Evolutionary conservation across 805 yeast species (phyloP), one percentile per base, ranked within the genome.

Genomic region (Blastobotrys chiropterorum): DNA sequence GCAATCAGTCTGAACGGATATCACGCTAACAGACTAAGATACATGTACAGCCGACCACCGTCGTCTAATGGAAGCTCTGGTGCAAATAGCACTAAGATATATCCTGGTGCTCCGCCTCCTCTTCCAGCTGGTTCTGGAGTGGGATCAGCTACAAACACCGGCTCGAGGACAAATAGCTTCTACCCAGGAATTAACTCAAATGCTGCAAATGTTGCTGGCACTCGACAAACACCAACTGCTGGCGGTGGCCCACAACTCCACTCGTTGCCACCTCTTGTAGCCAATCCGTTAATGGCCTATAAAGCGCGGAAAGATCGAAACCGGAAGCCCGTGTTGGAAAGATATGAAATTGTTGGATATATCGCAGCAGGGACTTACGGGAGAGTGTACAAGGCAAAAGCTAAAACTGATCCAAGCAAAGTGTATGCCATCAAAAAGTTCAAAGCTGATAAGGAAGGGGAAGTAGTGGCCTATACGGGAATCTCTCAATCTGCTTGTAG

Each of bases 311-410:
- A 80, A 62, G 96, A 89, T 63, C 67, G 77, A 21, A 69, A 78
- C 13, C 70, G 96, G 49, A 75, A 80, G 30, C 82, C 86, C 1
- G 96, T 94, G 2, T 70, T 89, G n/a, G 83, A 85, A 49, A 85
- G 84, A 60, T 94, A 90, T 68, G 90, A 85, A 56, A 85, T 94
- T 54, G 70, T 90, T 15, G 99, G 99, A 0, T 94, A 94, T 68
- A 94, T 94, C 53, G 99, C 99, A 1, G 97, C 99, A 0, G 99
- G 99, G 40, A 94, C 99, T 0, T 94, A 94, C 67, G 99, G 99
- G 53, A 80, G 89, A 53, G 96, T 89, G 19, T 94, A 90, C 72
- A 92, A 94, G 65, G 98, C 97, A 5, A 78, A 79, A 55, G 43
- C 46, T 31, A 50, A 46, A 45, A 19, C 50, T 5, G 7, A 11